Evolutionary conservation across 2,329 filamentous ascomycete genomes (phyloP).

Genomic region (Hawksworthiomyces lignivorus): DNA sequence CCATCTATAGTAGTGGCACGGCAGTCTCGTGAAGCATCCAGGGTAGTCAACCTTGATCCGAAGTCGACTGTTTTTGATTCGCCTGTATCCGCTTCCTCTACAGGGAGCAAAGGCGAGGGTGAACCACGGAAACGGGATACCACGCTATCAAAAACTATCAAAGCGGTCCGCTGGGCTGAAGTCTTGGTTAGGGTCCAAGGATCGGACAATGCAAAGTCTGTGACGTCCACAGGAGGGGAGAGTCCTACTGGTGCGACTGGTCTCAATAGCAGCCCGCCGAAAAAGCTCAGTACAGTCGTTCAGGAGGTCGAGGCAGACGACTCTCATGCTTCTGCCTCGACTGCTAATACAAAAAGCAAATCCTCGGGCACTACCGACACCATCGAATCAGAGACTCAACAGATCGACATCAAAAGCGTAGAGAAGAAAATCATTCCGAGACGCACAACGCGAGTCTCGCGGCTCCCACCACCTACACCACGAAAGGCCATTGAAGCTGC

Average conservation of each 20-base stretch:
- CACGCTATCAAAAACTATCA: slow-evolving; percentile 12
- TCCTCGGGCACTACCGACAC: too few relatives aligned
- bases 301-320: not conserved
- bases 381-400: not conserved
- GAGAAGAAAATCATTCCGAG: slow-evolving; percentile 11
- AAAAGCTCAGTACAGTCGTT: not conserved
- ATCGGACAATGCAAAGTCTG: not conserved
- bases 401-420: not conserved
- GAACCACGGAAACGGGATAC: too few relatives aligned
- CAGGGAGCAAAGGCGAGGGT: too few relatives aligned
- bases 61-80: slow-evolving; percentile 23
- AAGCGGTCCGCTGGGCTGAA: slow-evolving; percentile 27
- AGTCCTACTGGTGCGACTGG: too few relatives aligned
- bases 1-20: slow-evolving; percentile 24
- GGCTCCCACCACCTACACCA: slow-evolving; percentile 15
- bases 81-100: too few relatives aligned
- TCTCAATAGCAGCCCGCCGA: not conserved
- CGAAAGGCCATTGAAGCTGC: slow-evolving; percentile 11
- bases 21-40: slow-evolving; percentile 20
- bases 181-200: slow-evolving; percentile 22
- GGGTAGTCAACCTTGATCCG: slow-evolving; percentile 20
- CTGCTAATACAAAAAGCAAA: too few relatives aligned
- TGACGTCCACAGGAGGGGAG: not conserved
- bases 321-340: not conserved
- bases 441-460: slow-evolving; percentile 12